phyloP scores from a whole-genome alignment of 129 eudicot genomes.

The Erigeron canadensis region DNA sequence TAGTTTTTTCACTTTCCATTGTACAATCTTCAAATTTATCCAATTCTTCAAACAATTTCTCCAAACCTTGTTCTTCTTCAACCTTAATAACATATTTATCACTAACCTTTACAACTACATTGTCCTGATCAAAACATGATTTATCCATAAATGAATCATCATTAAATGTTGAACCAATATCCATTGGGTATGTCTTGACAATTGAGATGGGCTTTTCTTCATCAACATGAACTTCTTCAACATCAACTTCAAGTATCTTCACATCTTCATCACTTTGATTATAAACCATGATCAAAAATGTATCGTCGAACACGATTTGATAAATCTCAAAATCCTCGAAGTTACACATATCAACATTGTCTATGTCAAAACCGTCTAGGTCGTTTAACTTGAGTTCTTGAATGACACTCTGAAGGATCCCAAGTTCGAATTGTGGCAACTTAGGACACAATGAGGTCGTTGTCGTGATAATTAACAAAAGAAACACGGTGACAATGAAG shows the following conservation, averaged over 20 bases:
- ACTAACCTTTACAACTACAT: no score
- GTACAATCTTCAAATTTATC: conserved; percentile 41
- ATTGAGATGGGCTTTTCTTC: conserved; percentile 10
- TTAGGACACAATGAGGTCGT: conserved; percentile 19
- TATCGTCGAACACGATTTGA: conserved; percentile 46
- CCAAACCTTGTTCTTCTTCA: conserved; percentile 32
- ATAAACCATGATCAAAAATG: conserved; percentile 13
- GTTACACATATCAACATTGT: neutral
- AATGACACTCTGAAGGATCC: conserved; percentile 23
- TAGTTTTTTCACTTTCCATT: conserved; percentile 27
- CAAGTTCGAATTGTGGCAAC: conserved; percentile 20
- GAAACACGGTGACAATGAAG: conserved; percentile 57
- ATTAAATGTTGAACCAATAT: no score
- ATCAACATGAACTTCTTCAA: neutral
- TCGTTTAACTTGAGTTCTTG: conserved; percentile 25
- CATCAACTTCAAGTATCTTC: neutral
- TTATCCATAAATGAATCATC: no score
- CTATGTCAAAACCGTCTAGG: neutral
- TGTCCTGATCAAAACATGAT: no score
- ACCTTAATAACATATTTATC: neutral
- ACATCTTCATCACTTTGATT: conserved; percentile 6
- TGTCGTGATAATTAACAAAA: conserved; percentile 41
- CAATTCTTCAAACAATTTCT: conserved; percentile 40
- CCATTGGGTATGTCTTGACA: no score
- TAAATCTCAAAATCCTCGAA: conserved; percentile 59